These are phyloP conservation scores for Nakazawaea wickerhamii DNA, from an alignment of 805 yeast species.

Conservation along the genomic window DNA sequence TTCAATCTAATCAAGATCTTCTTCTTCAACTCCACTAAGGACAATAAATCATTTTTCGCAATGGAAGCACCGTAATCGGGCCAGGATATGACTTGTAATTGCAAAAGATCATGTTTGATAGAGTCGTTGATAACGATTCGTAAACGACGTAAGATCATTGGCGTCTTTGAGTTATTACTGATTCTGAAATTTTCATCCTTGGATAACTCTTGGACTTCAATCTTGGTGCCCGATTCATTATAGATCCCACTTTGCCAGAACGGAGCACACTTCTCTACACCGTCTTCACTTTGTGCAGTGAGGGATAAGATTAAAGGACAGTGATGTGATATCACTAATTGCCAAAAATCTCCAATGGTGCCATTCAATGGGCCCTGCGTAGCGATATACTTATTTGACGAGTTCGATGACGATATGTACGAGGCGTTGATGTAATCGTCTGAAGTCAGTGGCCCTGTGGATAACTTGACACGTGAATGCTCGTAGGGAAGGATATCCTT, in stretches of 20 bases:
- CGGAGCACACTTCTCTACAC: conserved; percentile 73
- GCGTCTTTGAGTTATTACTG: conserved; percentile 17
- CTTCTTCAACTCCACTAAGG: conserved; percentile 38
- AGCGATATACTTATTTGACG: conserved; percentile 58
- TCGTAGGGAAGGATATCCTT: conserved; percentile 86
- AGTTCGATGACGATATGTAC: conserved; percentile 42
- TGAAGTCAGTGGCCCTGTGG: too few species aligned
- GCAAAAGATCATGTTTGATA: conserved; percentile 47
- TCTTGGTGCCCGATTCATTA: conserved; percentile 22
- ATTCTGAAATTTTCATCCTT: conserved; percentile 23
- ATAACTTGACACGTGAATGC: conserved; percentile 70
- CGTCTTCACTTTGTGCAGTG: conserved; percentile 71
- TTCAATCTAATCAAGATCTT: conserved; percentile 15
- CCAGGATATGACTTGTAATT: conserved; percentile 79
- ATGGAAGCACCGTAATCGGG: conserved; percentile 69
- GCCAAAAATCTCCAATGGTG: conserved; percentile 84
- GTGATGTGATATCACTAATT: conserved; percentile 58
- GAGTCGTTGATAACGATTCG: conserved; percentile 29
- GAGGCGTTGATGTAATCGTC: conserved; percentile 84
- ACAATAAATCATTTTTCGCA: conserved; percentile 51
- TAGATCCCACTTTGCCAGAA: conserved; percentile 71
- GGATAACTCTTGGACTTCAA: conserved; percentile 21
- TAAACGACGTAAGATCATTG: conserved; percentile 37
- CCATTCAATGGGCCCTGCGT: conserved; percentile 80
- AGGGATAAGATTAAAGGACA: conserved; percentile 68